phyloP scores from a whole-genome alignment of 768 basidiomycete genomes.

The Pleurotus cornucopiae region DNA sequence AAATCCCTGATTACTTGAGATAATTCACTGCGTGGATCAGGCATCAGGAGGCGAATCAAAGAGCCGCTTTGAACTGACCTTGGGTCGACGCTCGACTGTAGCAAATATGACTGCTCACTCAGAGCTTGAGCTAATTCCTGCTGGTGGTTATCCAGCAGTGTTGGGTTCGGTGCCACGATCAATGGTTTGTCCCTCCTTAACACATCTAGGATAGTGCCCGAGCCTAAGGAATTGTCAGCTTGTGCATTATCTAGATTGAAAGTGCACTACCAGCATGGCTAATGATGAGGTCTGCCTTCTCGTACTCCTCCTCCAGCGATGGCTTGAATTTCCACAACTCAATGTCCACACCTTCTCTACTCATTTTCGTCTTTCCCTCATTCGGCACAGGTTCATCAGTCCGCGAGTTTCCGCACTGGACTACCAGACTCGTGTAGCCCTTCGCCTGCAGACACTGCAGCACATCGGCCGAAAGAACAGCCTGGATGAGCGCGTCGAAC shows the following conservation, averaged over 20 bases:
- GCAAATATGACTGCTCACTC: slow-evolving; percentile 51
- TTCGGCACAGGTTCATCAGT: slow-evolving; percentile 28
- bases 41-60: background rate
- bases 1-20: slow-evolving; percentile 49
- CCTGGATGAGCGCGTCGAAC: slow-evolving; percentile 72
- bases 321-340: slow-evolving; percentile 74
- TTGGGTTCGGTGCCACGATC: slow-evolving; percentile 86
- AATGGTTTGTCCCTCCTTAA: slow-evolving; percentile 71
- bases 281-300: slow-evolving; percentile 72
- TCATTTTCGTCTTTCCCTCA: slow-evolving; percentile 20
- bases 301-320: slow-evolving; percentile 62
- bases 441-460: slow-evolving; percentile 46
- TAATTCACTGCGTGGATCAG: slow-evolving; percentile 38
- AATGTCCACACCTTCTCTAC: slow-evolving; percentile 44
- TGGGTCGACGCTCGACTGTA: slow-evolving; percentile 39
- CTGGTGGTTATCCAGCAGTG: slow-evolving; percentile 91
- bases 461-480: slow-evolving; percentile 52
- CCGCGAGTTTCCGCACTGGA: slow-evolving; percentile 77
- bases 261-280: slow-evolving; percentile 79
- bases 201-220: slow-evolving; percentile 91
- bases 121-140: slow-evolving; percentile 78
- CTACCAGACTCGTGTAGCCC: slow-evolving; percentile 57
- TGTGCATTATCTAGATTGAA: no score
- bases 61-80: slow-evolving; percentile 39
- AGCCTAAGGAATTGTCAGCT: slow-evolving; percentile 45